These are phyloP conservation scores for Kluyveromyces nonfermentans DNA, from an alignment of 805 yeast genomes.

Conservation along the genomic window DNA sequence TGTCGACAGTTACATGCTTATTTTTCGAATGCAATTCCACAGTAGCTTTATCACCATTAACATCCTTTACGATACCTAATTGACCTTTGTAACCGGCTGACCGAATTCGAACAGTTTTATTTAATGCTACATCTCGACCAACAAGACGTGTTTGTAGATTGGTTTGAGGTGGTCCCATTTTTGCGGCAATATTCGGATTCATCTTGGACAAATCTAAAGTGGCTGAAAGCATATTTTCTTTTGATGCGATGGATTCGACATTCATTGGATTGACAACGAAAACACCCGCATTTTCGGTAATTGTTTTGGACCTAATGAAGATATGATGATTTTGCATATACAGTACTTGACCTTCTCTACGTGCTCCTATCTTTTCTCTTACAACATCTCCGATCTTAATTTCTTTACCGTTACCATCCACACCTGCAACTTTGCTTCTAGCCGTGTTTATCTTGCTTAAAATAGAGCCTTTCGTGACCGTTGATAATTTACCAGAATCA, in stretches of 20 bases:
- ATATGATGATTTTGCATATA: conserved; percentile 76
- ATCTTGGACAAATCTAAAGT: conserved; percentile 65
- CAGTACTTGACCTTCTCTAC: conserved; percentile 78
- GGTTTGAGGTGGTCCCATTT: conserved; percentile 49
- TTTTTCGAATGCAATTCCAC: conserved; percentile 90
- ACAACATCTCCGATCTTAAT: conserved; percentile 87
- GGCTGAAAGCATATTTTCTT: conserved; percentile 47
- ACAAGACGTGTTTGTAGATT: conserved; percentile 43
- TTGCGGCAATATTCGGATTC: conserved; percentile 57
- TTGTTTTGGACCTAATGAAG: conserved; percentile 72
- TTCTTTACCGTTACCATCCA: conserved; percentile 78
- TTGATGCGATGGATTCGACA: conserved; percentile 77
- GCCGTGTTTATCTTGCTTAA: conserved; percentile 62
- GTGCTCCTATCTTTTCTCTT: conserved; percentile 74
- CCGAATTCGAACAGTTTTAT: conserved; percentile 77
- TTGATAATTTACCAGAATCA: conserved; percentile 67
- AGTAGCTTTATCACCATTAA: conserved; percentile 84
- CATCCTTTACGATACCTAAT: conserved; percentile 86
- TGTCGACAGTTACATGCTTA: conserved; percentile 78
- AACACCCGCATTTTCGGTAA: conserved; percentile 81
- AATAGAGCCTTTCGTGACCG: conserved; percentile 73
- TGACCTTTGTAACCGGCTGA: conserved; percentile 93
- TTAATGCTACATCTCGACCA: conserved; percentile 75
- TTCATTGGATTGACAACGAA: conserved; percentile 70
- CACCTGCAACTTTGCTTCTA: conserved; percentile 74